Evolutionary conservation across 805 yeast genomes (phyloP).

Genomic region (Debaryomyces hansenii): DNA sequence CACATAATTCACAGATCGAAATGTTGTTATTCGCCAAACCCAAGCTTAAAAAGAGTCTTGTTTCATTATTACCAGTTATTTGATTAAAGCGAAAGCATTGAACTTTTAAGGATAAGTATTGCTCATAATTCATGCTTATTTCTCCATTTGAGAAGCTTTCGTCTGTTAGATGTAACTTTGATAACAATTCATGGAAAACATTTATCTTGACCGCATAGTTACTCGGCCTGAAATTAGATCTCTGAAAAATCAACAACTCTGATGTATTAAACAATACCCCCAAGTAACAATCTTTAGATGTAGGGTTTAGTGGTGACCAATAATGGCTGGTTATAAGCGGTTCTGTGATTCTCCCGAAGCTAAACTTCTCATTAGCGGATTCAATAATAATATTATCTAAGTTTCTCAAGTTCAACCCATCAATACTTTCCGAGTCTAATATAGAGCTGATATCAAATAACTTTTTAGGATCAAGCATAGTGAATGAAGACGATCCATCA

Average conservation of each 20-base stretch:
- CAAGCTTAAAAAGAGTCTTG: constrained; percentile 4
- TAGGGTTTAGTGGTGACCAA: constrained; percentile 29
- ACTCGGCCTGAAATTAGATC: constrained; percentile 22
- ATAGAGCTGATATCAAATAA: constrained; percentile 25
- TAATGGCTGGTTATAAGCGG: constrained; percentile 32
- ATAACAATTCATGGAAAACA: constrained; percentile 25
- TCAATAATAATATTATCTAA: constrained; percentile 24
- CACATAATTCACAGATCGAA: background rate
- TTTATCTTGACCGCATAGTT: constrained; percentile 24
- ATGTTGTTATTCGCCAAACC: background rate
- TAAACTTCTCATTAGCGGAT: constrained; percentile 26
- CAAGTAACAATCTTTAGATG: constrained; percentile 27
- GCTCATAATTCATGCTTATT: constrained; percentile 17
- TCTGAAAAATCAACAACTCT: constrained; percentile 32
- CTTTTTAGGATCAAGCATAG: constrained; percentile 22
- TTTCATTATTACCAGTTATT: background rate
- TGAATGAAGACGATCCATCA: background rate
- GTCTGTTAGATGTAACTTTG: constrained; percentile 19
- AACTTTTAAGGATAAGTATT: constrained; percentile 23
- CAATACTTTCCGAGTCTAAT: constrained; percentile 27
- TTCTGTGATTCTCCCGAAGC: constrained; percentile 32
- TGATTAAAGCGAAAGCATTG: constrained; percentile 26
- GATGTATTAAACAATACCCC: constrained; percentile 39
- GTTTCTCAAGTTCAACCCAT: constrained; percentile 28
- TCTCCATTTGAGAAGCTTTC: constrained; percentile 15